These are phyloP conservation scores for Linnemannia schmuckeri DNA, from an alignment of 192 early-diverging fungal genomes.

Conservation along the genomic window DNA sequence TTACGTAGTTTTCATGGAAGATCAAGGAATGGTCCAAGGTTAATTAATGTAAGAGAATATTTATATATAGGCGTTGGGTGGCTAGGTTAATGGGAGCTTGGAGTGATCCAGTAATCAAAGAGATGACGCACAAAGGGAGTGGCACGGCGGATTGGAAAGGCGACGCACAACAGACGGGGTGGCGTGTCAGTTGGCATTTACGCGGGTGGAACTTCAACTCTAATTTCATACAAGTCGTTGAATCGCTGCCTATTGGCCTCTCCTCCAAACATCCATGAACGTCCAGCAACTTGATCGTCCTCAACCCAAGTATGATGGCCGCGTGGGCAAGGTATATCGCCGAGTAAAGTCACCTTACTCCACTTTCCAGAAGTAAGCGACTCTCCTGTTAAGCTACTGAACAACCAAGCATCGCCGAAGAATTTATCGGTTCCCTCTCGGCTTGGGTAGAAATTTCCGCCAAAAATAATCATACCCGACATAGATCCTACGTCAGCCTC, in stretches of 20 bases:
- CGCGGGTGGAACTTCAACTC: background rate
- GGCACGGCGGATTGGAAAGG: no score
- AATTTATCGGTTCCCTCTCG: conserved; percentile 30
- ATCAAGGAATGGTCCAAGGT: no score
- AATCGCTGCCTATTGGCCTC: conserved; percentile 42
- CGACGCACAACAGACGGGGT: no score
- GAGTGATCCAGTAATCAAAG: no score
- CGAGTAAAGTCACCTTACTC: conserved; percentile 28
- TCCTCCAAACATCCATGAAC: conserved; percentile 48
- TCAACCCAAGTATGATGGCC: conserved; percentile 32
- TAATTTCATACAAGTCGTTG: conserved; percentile 39
- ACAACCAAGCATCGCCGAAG: conserved; percentile 39
- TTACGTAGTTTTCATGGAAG: no score
- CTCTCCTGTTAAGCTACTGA: conserved; percentile 8
- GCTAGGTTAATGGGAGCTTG: no score
- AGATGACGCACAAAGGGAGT: no score
- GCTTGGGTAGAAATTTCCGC: conserved; percentile 29
- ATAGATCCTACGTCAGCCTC: conserved; percentile 15
- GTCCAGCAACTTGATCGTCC: conserved; percentile 36
- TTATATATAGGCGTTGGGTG: no score
- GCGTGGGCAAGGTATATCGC: conserved; percentile 35
- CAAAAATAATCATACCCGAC: conserved; percentile 41
- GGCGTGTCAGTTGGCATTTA: background rate
- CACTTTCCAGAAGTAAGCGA: conserved; percentile 34
- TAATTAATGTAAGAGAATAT: no score